Base-by-base conservation (phyloP, 305 asterid species). In the Fraxinus dipetala region DNA sequence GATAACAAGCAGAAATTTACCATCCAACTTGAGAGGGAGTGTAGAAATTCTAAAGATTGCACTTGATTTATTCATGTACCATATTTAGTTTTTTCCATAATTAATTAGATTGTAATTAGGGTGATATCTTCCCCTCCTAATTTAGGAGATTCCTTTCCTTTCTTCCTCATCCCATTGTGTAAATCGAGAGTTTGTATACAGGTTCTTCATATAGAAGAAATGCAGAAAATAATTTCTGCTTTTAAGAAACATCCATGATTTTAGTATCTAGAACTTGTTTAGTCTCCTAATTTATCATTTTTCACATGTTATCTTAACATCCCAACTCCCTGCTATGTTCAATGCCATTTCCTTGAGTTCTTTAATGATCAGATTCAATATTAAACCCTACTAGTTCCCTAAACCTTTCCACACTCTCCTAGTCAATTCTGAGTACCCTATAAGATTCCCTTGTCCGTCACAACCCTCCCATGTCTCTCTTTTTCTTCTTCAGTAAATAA, bases 281-380 rank as follows among this genome's bases (percentile, higher is more conserved):
- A 36, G 5, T 34, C 48, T 72, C 16, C 32, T 22, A n/a, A 24
- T 24, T 63, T 63, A 63, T 63, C 35, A 51, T 31, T 43, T 31
- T 31, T 75, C 3, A 24, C 34, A 24, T 8, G 30, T 4, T 63
- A 10, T 24, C 6, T 24, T 63, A 63, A 63, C 72, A 30, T 24
- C 72, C 72, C 72, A 63, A 63, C 72, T 63, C 4, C 5, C 65
- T 63, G 79, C 70, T 20, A 72, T 51, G 74, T 51, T 26, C 79
- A 73, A 38, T 38, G 77, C 65, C 18, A n/a, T 31, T 22, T 65
- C 82, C 63, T 20, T 24, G 35, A 75, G 45, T 36, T 7, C 40
- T 69, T 75, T 75, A 22, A 10, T 61, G 35, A 73, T 72, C 18
- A 72, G 34, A 59, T 4, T 22, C 22, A 26, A 40, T 20, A 30